phyloP scores from a whole-genome alignment of 306 rosid species.

The Alnus rubra region DNA sequence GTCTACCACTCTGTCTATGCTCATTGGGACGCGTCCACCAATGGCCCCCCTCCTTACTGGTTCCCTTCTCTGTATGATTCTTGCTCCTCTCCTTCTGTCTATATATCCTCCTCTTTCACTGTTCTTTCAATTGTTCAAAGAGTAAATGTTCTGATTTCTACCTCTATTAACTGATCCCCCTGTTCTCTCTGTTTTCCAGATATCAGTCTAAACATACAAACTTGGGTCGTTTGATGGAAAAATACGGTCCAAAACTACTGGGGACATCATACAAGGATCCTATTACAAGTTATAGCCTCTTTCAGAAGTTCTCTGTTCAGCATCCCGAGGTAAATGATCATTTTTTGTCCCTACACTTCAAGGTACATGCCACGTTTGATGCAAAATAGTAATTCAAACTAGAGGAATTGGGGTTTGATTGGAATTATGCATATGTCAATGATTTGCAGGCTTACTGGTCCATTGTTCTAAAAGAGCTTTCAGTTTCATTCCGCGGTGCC shows the following conservation, averaged over 20 bases:
- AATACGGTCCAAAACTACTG: constrained; percentile 56
- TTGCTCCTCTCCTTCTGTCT: not conserved
- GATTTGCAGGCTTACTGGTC: constrained; percentile 74
- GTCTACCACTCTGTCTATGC: constrained; percentile 57
- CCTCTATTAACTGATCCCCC: not conserved
- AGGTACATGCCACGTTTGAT: not conserved
- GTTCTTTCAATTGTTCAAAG: not conserved
- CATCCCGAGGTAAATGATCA: constrained; percentile 55
- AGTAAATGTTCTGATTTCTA: not conserved
- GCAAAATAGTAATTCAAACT: not conserved
- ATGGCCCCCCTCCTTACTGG: constrained; percentile 69
- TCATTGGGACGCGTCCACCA: constrained; percentile 33
- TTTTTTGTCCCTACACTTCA: not conserved
- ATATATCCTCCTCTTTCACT: not conserved
- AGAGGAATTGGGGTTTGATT: not conserved
- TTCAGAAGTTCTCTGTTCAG: constrained; percentile 54
- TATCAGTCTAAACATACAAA: constrained; percentile 50
- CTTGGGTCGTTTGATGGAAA: constrained; percentile 72
- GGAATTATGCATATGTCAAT: not conserved
- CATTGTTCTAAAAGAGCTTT: constrained; percentile 63
- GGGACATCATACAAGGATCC: constrained; percentile 76
- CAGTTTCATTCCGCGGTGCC: constrained; percentile 51
- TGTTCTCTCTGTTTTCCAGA: constrained; percentile 32
- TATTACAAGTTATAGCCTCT: constrained; percentile 61
- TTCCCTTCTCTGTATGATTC: constrained; percentile 70